phyloP scores from a whole-genome alignment of 2,329 filamentous ascomycete genomes.

The Trichoderma koningiopsis region DNA sequence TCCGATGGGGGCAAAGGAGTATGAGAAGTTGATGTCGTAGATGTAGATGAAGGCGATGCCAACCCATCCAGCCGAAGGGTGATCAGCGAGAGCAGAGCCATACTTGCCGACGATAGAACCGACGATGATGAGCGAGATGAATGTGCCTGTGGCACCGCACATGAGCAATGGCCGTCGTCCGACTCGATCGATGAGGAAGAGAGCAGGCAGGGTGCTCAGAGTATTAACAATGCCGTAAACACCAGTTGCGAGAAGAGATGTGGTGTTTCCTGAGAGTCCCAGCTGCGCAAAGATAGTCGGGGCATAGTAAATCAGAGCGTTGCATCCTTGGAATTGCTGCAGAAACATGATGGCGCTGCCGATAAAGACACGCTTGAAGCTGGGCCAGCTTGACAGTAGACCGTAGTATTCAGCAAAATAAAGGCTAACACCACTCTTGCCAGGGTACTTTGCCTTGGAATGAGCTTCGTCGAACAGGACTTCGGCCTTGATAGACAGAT shows the following conservation, averaged over 20 bases:
- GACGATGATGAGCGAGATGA: conserved; percentile 57
- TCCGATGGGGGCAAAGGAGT: conserved; percentile 64
- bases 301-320: conserved; percentile 52
- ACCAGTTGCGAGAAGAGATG: conserved; percentile 56
- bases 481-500: conserved; percentile 43
- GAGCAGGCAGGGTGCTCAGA: conserved; percentile 45
- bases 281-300: conserved; percentile 49
- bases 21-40: conserved; percentile 63
- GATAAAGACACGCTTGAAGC: conserved; percentile 51
- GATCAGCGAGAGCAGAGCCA: conserved; percentile 41
- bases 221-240: conserved; percentile 60
- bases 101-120: conserved; percentile 53
- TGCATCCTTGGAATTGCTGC: conserved; percentile 53
- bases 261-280: conserved; percentile 46
- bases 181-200: conserved; percentile 55
- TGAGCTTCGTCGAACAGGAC: conserved; percentile 41
- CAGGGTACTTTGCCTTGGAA: conserved; percentile 35
- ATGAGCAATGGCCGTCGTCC: conserved; percentile 67
- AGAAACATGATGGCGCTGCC: conserved; percentile 60
- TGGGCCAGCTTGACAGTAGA: conserved; percentile 36
- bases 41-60: conserved; percentile 68
- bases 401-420: conserved; percentile 38
- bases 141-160: conserved; percentile 64
- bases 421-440: conserved; percentile 35
- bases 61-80: conserved; percentile 49